Evolutionary conservation across 768 basidiomycete species (phyloP), one percentile per base, ranked within the genome.

Genomic region (Naematelia encephala): DNA sequence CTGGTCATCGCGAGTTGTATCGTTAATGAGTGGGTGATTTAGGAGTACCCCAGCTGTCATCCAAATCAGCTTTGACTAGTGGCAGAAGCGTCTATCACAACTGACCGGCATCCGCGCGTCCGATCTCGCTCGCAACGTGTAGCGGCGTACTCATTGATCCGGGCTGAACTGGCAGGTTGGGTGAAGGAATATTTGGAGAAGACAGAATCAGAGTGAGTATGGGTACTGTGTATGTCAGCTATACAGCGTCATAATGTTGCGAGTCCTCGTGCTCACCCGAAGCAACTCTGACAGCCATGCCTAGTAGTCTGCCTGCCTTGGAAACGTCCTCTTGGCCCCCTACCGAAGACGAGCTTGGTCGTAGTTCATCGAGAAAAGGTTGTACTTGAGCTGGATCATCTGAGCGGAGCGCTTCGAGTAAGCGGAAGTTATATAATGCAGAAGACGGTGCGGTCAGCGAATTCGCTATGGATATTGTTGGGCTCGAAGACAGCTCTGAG

Each of bases 21-120:
- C 93, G 69, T 97, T 86, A 43, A 92, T 85, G 1, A 78, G 82
- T 0, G 88, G 85, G 64, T 93, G 88, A 54, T 87, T 87, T 1
- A 97, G 81, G 1, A 97, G 80, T 11, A 92, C 74, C 47, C 82
- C 81, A 10, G 94, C 86, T 75, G 28, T 89, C 81, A 56, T 90
- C n/a, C 89, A 2, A 81, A 76, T 23, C 90, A 80, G 2, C 86
- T 88, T 44, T 43, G 61, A 30, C 29, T 22, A 1, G 19, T 2
- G 21, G 22, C 47, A 25, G 49, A 3, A 59, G 63, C 25, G 66
- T 43, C 34, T 51, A 59, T 49, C 4, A 5, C 22, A 10, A 61
- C 62, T 43, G 43, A 69, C 67, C 69, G 23, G 60, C 61, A 51
- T 74, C 69, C 2, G 60, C 57, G 34, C 72, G 44, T 5, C 69